Evolutionary conservation across 1,139 yeast species (phyloP).

Genomic region (Yamadazyma atmosphaerica): DNA sequence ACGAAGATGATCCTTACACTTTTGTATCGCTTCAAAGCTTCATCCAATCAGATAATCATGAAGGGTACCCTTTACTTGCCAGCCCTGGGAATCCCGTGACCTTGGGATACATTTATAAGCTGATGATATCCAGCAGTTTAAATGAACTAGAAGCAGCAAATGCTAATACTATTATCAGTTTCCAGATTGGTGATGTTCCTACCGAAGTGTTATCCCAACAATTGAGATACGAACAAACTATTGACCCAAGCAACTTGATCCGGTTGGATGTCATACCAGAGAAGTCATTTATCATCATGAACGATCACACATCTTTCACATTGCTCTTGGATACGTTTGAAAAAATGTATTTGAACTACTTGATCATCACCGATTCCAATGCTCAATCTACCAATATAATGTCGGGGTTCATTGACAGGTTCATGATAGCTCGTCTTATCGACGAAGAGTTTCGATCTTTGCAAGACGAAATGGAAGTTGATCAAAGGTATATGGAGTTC

Average conservation of each 20-base stretch:
- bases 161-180: slow-evolving; percentile 18
- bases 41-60: slow-evolving; percentile 36
- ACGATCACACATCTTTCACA: slow-evolving; percentile 36
- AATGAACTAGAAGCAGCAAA: slow-evolving; percentile 10
- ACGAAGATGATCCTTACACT: slow-evolving; percentile 23
- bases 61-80: slow-evolving; percentile 43
- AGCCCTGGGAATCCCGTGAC: slow-evolving; percentile 26
- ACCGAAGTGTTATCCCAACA: slow-evolving; percentile 25
- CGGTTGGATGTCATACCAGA: slow-evolving; percentile 21
- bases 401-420: slow-evolving; percentile 45
- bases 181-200: slow-evolving; percentile 24
- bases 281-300: slow-evolving; percentile 24
- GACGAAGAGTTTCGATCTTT: slow-evolving; percentile 28
- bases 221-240: slow-evolving; percentile 23
- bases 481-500: slow-evolving; percentile 9
- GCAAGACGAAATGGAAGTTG: slow-evolving; percentile 14
- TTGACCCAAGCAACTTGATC: slow-evolving; percentile 8
- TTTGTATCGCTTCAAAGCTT: slow-evolving; percentile 19
- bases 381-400: slow-evolving; percentile 20
- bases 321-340: slow-evolving; percentile 42
- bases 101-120: slow-evolving; percentile 40
- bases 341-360: slow-evolving; percentile 39
- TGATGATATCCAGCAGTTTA: slow-evolving; percentile 21
- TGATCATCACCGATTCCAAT: slow-evolving; percentile 25
- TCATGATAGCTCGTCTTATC: slow-evolving; percentile 32